phyloP scores from a whole-genome alignment of 352 stramenopile species.

The Phytophthora meadii region DNA sequence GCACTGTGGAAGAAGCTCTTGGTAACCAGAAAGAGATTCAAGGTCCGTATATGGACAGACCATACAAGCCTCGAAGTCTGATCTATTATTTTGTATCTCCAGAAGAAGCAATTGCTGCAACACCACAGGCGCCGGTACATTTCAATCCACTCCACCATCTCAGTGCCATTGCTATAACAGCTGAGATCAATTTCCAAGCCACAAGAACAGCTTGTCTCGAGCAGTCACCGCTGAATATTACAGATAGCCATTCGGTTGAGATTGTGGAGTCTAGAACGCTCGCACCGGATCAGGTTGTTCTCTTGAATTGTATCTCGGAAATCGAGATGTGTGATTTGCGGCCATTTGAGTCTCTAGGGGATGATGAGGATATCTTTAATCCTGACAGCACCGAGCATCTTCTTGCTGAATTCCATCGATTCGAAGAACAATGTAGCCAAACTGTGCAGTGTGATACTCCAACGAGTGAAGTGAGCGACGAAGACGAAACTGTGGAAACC shows the following conservation, averaged over 20 bases:
- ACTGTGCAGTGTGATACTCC: conserved; percentile 21
- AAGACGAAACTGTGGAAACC: conserved; percentile 4
- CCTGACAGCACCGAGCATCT: background rate
- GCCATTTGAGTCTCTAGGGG: background rate
- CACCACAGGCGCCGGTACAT: background rate
- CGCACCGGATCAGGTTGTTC: conserved; percentile 18
- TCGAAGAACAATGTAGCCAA: conserved; percentile 14
- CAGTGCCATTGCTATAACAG: conserved; percentile 41
- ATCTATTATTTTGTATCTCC: conserved; percentile 46
- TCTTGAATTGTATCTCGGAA: conserved; percentile 13
- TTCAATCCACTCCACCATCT: conserved; percentile 47
- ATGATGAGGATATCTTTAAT: background rate
- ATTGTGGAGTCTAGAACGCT: conserved; percentile 1
- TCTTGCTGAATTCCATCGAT: conserved; percentile 12
- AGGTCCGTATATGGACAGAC: background rate
- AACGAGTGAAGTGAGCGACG: background rate
- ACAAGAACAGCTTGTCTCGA: conserved; percentile 6
- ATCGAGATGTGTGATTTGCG: conserved; percentile 7
- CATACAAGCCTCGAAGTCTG: conserved; percentile 8
- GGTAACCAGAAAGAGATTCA: conserved; percentile 8
- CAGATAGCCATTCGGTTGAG: background rate
- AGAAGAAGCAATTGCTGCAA: conserved; percentile 17
- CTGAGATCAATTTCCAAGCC: conserved; percentile 18
- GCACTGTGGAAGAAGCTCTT: conserved; percentile 8
- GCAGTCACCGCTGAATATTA: background rate